Evolutionary conservation across 306 rosid genomes (phyloP).

Genomic region (Inga oerstediana): DNA sequence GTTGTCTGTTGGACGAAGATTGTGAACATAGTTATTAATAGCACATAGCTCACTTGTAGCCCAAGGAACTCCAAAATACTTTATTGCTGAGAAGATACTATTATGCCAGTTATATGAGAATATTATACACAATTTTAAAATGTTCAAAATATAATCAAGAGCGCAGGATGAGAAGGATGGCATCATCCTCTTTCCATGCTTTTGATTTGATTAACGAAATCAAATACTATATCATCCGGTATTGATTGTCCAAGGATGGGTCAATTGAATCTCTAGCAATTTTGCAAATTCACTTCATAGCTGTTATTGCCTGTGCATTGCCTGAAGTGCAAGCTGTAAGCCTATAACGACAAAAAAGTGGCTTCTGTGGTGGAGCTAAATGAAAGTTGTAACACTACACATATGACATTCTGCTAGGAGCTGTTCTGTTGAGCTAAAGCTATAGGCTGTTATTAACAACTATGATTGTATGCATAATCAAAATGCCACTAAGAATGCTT

Average conservation of each 20-base stretch:
- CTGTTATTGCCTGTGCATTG: background rate
- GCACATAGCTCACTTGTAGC: background rate
- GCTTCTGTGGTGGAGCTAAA: background rate
- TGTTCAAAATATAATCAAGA: background rate
- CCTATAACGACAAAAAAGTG: background rate
- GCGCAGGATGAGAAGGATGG: background rate
- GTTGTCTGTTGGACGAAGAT: background rate
- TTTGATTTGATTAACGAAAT: background rate
- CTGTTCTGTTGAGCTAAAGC: background rate
- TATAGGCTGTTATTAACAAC: background rate
- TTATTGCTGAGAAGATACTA: no score
- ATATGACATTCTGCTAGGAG: background rate
- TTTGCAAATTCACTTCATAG: background rate
- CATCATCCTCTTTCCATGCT: background rate
- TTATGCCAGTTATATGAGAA: background rate
- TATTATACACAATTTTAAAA: background rate
- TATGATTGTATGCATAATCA: background rate
- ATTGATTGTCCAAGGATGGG: background rate
- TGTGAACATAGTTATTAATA: background rate
- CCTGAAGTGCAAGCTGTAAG: background rate
- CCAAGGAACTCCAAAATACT: background rate
- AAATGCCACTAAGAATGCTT: background rate
- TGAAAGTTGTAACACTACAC: background rate
- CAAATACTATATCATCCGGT: background rate
- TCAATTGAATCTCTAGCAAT: background rate